Evolutionary conservation across 2,329 filamentous ascomycete genomes (phyloP).

Genomic region (Claviceps sp.): DNA sequence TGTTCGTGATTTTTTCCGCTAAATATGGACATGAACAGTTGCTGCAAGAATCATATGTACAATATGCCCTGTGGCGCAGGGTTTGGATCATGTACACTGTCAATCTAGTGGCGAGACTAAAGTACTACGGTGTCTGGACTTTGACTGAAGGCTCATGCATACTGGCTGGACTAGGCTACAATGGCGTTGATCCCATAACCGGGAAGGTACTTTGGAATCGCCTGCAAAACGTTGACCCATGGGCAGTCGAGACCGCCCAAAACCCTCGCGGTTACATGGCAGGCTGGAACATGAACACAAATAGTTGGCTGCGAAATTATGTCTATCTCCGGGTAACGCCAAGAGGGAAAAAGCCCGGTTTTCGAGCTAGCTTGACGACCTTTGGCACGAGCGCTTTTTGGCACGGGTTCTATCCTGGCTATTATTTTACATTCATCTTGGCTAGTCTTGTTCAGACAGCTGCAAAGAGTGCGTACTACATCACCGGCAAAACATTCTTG

Average conservation of each 20-base stretch:
- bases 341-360: constrained; percentile 89
- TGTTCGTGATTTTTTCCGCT: constrained; percentile 59
- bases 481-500: not conserved
- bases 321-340: constrained; percentile 92
- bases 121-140: constrained; percentile 95
- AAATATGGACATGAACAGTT: constrained; percentile 53
- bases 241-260: constrained; percentile 76
- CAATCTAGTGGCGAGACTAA: constrained; percentile 66
- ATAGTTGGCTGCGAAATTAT: constrained; percentile 91
- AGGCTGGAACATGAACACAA: constrained; percentile 98
- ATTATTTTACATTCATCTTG: constrained; percentile 82
- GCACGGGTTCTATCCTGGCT: constrained; percentile 97
- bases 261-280: constrained; percentile 87
- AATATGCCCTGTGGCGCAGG: constrained; percentile 56
- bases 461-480: constrained; percentile 67
- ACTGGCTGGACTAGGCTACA: constrained; percentile 84
- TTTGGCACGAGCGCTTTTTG: constrained; percentile 92
- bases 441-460: constrained; percentile 85
- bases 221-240: constrained; percentile 77
- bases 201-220: constrained; percentile 81
- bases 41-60: constrained; percentile 51
- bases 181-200: constrained; percentile 74
- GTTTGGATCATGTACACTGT: constrained; percentile 76
- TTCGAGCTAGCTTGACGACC: constrained; percentile 84
- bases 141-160: constrained; percentile 92